A percentile compares a stretch with the other conserved stretches of the same genome.
Evolutionary conservation across 208 protist genomes (phyloP).

Genomic region (Crithidia bombi): DNA sequence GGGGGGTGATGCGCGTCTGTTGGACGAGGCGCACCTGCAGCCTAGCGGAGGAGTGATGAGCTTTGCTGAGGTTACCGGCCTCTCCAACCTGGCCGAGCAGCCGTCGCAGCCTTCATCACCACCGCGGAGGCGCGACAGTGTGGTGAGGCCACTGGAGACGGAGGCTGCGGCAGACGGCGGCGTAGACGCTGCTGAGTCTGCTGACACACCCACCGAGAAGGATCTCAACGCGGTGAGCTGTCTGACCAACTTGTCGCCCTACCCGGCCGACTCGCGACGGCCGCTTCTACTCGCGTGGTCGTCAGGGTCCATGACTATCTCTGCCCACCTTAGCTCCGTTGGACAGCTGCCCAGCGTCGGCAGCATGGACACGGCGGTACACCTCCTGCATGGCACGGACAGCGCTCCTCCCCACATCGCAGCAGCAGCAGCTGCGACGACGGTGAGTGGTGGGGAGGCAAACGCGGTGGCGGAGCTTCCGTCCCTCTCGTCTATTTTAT

Average conservation of each 20-base stretch:
- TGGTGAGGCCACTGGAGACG: too few relatives aligned
- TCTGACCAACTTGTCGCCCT: neutral
- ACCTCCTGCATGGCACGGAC: neutral
- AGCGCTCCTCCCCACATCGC: neutral
- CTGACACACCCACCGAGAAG: neutral
- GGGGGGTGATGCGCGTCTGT: too few relatives aligned
- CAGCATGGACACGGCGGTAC: neutral
- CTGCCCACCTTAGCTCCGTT: neutral
- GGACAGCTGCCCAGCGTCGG: neutral
- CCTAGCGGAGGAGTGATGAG: too few relatives aligned
- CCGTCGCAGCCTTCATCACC: too few relatives aligned
- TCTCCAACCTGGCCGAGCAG: neutral
- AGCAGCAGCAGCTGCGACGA: neutral
- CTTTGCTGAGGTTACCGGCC: neutral
- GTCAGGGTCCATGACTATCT: neutral
- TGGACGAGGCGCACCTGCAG: too few relatives aligned
- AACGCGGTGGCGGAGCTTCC: neutral
- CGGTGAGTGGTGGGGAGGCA: neutral
- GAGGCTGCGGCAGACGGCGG: too few relatives aligned
- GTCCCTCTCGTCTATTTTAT: neutral
- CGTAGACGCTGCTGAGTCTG: neutral
- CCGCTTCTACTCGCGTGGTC: slow-evolving; percentile 1
- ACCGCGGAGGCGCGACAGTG: too few relatives aligned
- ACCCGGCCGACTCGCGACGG: neutral
- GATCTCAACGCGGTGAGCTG: slow-evolving; percentile 4